Conservation (phyloP, 495 filamentous ascomycete genomes). For the Trichoderma virens region DNA sequence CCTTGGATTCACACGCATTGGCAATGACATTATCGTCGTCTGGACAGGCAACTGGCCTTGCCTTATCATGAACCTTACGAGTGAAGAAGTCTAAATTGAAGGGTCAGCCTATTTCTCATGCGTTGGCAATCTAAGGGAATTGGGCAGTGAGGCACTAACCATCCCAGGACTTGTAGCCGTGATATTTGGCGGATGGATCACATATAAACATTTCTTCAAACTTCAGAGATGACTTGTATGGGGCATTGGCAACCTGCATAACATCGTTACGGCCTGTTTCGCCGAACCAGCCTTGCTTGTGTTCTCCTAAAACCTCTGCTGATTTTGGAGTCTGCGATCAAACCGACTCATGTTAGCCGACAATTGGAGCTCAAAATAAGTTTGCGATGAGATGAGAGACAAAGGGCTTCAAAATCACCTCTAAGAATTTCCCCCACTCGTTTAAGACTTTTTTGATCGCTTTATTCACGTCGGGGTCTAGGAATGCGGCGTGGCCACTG, state of each 20-base stretch:
- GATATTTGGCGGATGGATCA: constrained; percentile 38
- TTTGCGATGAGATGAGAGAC: background rate
- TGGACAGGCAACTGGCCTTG: constrained; percentile 51
- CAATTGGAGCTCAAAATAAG: background rate
- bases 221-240: constrained; percentile 28
- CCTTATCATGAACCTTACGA: constrained; percentile 42
- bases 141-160: no score
- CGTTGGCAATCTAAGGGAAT: background rate
- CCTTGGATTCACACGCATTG: constrained; percentile 60
- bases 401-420: constrained; percentile 16
- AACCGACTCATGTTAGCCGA: background rate
- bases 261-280: constrained; percentile 35
- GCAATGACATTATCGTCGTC: constrained; percentile 48
- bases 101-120: background rate
- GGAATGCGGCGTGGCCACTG: constrained; percentile 56
- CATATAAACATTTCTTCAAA: constrained; percentile 49
- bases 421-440: constrained; percentile 56
- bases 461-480: constrained; percentile 58
- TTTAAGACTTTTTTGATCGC: constrained; percentile 63
- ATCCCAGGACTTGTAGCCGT: constrained; percentile 68
- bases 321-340: constrained; percentile 41
- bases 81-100: constrained; percentile 55
- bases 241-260: constrained; percentile 40
- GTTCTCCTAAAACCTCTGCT: constrained; percentile 44
- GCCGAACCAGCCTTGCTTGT: constrained; percentile 55